Conservation (phyloP, 2,329 filamentous ascomycete genomes). For the Botrytis squamosa region DNA sequence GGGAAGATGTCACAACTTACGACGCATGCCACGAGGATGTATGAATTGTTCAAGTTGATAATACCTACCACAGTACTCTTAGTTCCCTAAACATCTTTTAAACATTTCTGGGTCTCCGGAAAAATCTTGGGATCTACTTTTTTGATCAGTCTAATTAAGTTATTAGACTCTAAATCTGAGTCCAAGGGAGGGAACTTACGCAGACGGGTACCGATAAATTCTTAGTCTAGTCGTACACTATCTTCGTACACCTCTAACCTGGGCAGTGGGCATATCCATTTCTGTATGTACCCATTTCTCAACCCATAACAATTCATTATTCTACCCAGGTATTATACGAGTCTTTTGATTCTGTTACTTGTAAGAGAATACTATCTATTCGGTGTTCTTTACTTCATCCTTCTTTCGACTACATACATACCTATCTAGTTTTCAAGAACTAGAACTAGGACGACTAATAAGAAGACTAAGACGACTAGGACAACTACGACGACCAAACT, state of each 20-base stretch:
- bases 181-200: background rate
- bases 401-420: background rate
- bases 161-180: background rate
- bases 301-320: background rate
- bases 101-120: background rate
- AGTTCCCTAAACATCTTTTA: background rate
- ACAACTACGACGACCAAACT: background rate
- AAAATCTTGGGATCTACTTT: background rate
- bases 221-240: background rate
- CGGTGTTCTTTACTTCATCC: background rate
- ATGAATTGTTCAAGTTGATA: background rate
- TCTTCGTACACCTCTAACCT: background rate
- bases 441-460: background rate
- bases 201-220: background rate
- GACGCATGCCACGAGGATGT: constrained; percentile 15
- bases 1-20: background rate
- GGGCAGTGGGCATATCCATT: background rate
- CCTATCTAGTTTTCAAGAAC: background rate
- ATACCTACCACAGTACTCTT: background rate
- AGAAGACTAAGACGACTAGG: background rate
- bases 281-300: background rate
- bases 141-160: background rate
- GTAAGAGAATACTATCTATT: background rate
- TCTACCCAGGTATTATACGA: background rate
- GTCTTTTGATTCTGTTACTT: background rate